Base-by-base conservation (phyloP, 2,329 filamentous ascomycete species). In the Juglanconis juglandina region DNA sequence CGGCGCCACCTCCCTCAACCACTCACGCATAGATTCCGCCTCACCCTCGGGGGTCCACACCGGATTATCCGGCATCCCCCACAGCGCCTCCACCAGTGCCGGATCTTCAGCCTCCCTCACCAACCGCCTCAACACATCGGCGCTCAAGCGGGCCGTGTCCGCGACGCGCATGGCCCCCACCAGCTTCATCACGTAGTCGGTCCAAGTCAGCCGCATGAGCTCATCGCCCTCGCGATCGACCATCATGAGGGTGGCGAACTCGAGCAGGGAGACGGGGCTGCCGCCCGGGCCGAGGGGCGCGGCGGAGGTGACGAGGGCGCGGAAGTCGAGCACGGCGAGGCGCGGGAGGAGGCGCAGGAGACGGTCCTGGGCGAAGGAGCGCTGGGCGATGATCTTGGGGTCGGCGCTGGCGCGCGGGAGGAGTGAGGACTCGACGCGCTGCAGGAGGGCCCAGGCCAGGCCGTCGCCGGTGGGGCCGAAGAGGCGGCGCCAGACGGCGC, bases 171-270 rank as follows among this genome's bases (percentile, higher is more conserved):
- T 76, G 39, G 81, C 72, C 53, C 76, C 79, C 34, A 84, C 70
- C 24, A 84, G 71, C 7, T 73, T 71, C 70, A 84, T 79, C 65
- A 81, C 81, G 61, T 83, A 85, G 63, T 83, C 79, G n/a, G 82
- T 70, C 24, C 84, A 73, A 56, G 65, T 81, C 6, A 81, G 69
- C 48, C 79, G 76, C 77, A 85, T 80, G 30, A 86, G 73, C 24
- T 71, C 61, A 58, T 85, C 83, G 1, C 71, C 67, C 3, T 35
- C 32, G 58, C 67, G 75, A 60, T 81, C 79, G 33, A 84, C 75
- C 82, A 85, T 84, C 57, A 67, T 71, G 34, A 84, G 68, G 7
- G 78, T 77, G 4, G 78, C 81, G 67, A 81, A 85, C 49, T 79
- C 78, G 4, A 86, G 71, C 4, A 85, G 64, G 3, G 54, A 58